Conservation (phyloP, 2,329 filamentous ascomycete species). For the Phaeoacremonium minimum region DNA sequence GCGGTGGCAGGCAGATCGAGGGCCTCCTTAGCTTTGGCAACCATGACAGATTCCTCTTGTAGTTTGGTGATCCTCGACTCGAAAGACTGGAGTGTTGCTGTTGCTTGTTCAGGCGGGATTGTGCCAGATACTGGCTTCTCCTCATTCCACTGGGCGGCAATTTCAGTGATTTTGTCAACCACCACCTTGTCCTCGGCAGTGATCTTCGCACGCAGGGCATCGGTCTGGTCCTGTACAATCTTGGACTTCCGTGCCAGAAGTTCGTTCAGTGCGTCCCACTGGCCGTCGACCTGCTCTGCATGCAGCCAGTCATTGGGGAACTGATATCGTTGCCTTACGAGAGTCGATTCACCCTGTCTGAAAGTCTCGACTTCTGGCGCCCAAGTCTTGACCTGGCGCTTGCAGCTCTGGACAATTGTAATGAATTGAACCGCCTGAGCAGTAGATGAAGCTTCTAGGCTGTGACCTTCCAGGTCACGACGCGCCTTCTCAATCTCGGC, state of each 20-base stretch:
- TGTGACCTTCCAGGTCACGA: conserved; percentile 85
- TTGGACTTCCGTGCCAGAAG: conserved; percentile 88
- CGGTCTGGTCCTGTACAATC: conserved; percentile 93
- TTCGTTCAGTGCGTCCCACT: conserved; percentile 92
- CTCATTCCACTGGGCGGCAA: conserved; percentile 85
- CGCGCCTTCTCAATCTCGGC: conserved; percentile 88
- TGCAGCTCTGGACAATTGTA: conserved; percentile 94
- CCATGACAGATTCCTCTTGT: conserved; percentile 85
- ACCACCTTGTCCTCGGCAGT: conserved; percentile 89
- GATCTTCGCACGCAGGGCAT: conserved; percentile 92
- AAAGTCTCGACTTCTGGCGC: conserved; percentile 95
- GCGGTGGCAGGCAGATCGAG: conserved; percentile 79
- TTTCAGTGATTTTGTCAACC: conserved; percentile 79
- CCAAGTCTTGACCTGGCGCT: conserved; percentile 90
- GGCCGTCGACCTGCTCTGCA: conserved; percentile 92
- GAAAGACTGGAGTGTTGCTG: conserved; percentile 75
- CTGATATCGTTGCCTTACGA: conserved; percentile 88
- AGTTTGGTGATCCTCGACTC: conserved; percentile 81
- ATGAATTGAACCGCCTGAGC: conserved; percentile 98
- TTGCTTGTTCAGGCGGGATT: conserved; percentile 85
- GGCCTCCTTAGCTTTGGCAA: conserved; percentile 94
- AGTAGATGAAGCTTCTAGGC: conserved; percentile 89
- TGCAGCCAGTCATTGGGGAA: conserved; percentile 92
- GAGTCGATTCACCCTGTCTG: conserved; percentile 87
- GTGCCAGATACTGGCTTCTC: conserved; percentile 96